Base-by-base conservation (phyloP, 2,329 filamentous ascomycete species). In the Paraconiothyrium sp. region DNA sequence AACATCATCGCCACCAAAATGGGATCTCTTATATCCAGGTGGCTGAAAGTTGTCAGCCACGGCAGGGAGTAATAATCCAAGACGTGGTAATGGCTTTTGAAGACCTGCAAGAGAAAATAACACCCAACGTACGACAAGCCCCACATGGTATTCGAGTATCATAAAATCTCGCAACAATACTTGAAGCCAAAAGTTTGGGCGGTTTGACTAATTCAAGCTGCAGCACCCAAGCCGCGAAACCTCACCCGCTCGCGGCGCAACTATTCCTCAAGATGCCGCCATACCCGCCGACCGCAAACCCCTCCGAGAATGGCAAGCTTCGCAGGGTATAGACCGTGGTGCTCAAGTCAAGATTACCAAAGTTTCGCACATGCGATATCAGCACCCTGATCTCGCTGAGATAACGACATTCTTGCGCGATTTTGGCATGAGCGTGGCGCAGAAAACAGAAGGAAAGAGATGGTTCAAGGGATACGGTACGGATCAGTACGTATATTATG, bases 401-500 rank as follows among this genome's bases (percentile, higher is more conserved):
- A 84, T 85, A 48, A 84, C 81, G 4, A 79, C 72, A 2, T 86
- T 82, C 69, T 73, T 80, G 2, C 62, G 67, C 35, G 75, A 78
- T 61, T 78, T 78, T 54, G 76, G 76, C 37, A 76, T 78, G 75
- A 73, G 57, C 22, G 70, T 78, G 8, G 75, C 71, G 6, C 66
- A 76, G 32, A 75, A 76, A 54, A 65, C 67, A 0, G 70, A 73
- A 0, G 68, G 63, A 1, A 68, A 71, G 60, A 84, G 85, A 35
- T 90, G 86, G 79, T 89, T 84, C 73, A 84, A 86, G 44, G 88
- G 88, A 20, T 89, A 89, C 69, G 87, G 88, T 14, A 77, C 76
- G 7, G 87, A 89, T 66, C 86, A 86, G 13, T 89, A 87, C 71
- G 78, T 88, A 2, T 81, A 89, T 48, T 87, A 85, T 65, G 83